A percentile compares a stretch with the other conserved stretches of the same genome.
Conservation (phyloP, 805 yeast genomes). For the Yamadazyma laniorum region DNA sequence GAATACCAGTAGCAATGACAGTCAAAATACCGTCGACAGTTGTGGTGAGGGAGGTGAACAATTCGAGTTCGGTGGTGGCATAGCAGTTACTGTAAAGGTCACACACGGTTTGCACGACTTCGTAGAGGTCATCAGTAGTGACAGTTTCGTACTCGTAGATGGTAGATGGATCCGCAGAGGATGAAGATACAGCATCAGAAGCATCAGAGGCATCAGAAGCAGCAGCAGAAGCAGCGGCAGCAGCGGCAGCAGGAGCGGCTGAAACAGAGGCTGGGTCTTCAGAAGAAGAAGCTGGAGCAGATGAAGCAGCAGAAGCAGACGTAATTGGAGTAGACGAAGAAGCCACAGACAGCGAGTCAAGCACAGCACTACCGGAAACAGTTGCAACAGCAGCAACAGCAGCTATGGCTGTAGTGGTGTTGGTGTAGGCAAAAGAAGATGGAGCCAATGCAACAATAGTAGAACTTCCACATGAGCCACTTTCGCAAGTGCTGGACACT, state of each 20-base stretch:
- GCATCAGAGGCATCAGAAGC: too few species aligned
- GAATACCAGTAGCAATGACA: slow-evolving; percentile 33
- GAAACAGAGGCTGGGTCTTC: too few species aligned
- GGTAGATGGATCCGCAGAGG: slow-evolving; percentile 7
- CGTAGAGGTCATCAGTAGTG: slow-evolving; percentile 24
- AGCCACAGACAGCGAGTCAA: slow-evolving; percentile 1
- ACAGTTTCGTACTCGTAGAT: slow-evolving; percentile 14
- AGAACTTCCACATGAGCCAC: slow-evolving; percentile 5
- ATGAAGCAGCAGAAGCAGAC: too few species aligned
- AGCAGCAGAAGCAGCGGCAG: slow-evolving; percentile 12
- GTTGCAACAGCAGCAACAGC: neutral
- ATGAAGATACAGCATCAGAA: slow-evolving; percentile 2
- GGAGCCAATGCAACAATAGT: slow-evolving; percentile 17
- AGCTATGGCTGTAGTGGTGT: slow-evolving; percentile 8
- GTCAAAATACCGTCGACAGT: slow-evolving; percentile 40
- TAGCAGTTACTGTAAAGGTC: slow-evolving; percentile 26
- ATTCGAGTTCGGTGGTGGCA: slow-evolving; percentile 33
- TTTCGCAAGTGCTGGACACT: slow-evolving; percentile 13
- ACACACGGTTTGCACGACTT: slow-evolving; percentile 34
- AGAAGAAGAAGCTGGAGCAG: too few species aligned
- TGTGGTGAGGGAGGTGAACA: slow-evolving; percentile 33
- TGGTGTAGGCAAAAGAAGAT: slow-evolving; percentile 19
- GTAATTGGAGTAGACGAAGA: neutral
- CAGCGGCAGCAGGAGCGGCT: neutral
- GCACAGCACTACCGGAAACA: slow-evolving; percentile 11